Evolutionary conservation across 257 asterid genomes (phyloP).

Genomic region (Fraxinus americana): DNA sequence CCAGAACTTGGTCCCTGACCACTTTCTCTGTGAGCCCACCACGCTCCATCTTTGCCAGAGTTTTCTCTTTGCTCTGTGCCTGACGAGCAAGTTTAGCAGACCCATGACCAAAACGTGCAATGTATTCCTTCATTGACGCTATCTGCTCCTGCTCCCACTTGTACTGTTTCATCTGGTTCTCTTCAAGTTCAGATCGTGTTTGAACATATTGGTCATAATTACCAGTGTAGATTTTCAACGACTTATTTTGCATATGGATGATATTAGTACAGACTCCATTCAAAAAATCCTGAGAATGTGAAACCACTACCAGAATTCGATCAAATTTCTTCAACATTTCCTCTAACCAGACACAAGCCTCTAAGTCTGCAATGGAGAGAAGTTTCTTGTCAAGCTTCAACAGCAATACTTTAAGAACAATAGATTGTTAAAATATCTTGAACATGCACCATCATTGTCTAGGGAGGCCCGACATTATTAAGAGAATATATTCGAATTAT

Average conservation of each 20-base stretch:
- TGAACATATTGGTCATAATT: constrained; percentile 90
- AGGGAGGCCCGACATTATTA: not conserved
- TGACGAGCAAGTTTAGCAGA: constrained; percentile 99
- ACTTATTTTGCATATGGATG: constrained; percentile 93
- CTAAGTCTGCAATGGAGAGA: constrained; percentile 59
- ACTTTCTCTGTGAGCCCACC: constrained; percentile 98
- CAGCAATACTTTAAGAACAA: not conserved
- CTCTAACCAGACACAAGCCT: constrained; percentile 98
- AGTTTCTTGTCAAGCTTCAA: not conserved
- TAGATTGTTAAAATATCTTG: not conserved
- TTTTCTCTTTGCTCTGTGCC: constrained; percentile 98
- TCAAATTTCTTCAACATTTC: constrained; percentile 85
- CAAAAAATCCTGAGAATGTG: constrained; percentile 97
- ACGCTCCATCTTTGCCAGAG: constrained; percentile 95
- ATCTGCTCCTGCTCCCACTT: constrained; percentile 99
- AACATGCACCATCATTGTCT: not conserved
- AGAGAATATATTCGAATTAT: not conserved
- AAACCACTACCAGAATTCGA: constrained; percentile 89
- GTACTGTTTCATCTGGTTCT: constrained; percentile 97
- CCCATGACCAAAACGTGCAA: constrained; percentile 98
- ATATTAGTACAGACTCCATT: constrained; percentile 98
- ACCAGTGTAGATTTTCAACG: constrained; percentile 78
- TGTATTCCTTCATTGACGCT: constrained; percentile 90
- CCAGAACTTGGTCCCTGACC: constrained; percentile 64
- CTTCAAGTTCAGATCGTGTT: constrained; percentile 93